Evolutionary conservation across 352 stramenopile genomes (phyloP).

Genomic region (Phytophthora palmivora): DNA sequence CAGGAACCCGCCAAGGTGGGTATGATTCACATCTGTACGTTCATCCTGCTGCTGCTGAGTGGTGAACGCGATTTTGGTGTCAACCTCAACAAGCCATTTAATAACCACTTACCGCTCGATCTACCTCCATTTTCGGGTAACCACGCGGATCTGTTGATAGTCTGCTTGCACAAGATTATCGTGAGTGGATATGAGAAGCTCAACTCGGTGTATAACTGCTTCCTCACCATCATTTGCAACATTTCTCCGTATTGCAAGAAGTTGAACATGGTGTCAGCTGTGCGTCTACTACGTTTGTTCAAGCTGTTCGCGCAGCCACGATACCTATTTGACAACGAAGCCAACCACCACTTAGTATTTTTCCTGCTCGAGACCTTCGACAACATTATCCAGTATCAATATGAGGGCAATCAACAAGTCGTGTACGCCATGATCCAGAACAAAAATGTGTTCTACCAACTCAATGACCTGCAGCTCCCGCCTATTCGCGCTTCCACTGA

Average conservation of each 20-base stretch:
- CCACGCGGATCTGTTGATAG: slow-evolving; percentile 97
- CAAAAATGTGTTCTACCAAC: slow-evolving; percentile 94
- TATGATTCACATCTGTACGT: slow-evolving; percentile 99
- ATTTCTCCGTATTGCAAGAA: slow-evolving; percentile 98
- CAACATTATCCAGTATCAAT: slow-evolving; percentile 99
- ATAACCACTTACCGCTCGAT: slow-evolving; percentile 94
- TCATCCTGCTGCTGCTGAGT: slow-evolving; percentile 97
- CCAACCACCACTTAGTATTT: slow-evolving; percentile 95
- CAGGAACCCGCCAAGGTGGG: slow-evolving; percentile 94
- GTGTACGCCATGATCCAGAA: slow-evolving; percentile 98
- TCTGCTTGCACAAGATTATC: slow-evolving; percentile 98
- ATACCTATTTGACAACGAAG: slow-evolving; percentile 95
- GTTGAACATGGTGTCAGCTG: slow-evolving; percentile 94
- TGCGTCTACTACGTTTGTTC: slow-evolving; percentile 97
- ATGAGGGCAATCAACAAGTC: slow-evolving; percentile 96
- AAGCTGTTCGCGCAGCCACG: slow-evolving; percentile 96
- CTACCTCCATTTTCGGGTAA: slow-evolving; percentile 95
- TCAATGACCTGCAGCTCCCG: slow-evolving; percentile 90
- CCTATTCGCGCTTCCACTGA: slow-evolving; percentile 70
- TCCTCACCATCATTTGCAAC: slow-evolving; percentile 99
- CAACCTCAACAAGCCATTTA: slow-evolving; percentile 96
- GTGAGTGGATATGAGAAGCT: slow-evolving; percentile 97
- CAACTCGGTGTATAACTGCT: slow-evolving; percentile 98
- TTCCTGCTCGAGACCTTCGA: slow-evolving; percentile 98
- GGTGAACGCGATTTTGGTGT: slow-evolving; percentile 98